These are phyloP conservation scores for Pleurotus eryngii DNA, from an alignment of 768 basidiomycete genomes.

Conservation along the genomic window DNA sequence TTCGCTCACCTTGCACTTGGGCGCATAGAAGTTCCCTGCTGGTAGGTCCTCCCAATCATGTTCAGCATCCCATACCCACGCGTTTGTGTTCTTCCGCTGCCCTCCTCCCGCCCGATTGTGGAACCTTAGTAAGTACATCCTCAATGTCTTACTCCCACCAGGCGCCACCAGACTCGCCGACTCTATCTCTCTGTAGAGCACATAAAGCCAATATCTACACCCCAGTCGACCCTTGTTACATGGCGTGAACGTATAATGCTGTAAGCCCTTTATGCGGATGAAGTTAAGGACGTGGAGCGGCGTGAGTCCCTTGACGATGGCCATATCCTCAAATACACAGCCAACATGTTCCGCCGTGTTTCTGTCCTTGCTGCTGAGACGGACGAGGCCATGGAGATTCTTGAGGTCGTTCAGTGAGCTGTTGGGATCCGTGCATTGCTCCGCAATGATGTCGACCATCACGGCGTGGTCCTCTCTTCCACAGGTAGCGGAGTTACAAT, in stretches of 20 bases:
- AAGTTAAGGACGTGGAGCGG: conserved; percentile 12
- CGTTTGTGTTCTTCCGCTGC: background rate
- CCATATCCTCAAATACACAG: conserved; percentile 13
- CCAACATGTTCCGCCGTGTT: conserved; percentile 11
- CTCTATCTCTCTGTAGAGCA: background rate
- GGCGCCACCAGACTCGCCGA: background rate
- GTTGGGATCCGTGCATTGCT: conserved; percentile 10
- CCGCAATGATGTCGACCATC: conserved; percentile 14
- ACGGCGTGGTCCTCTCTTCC: conserved; percentile 5
- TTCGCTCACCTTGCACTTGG: background rate
- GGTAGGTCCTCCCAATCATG: conserved; percentile 1
- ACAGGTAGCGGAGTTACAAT: too few relatives aligned
- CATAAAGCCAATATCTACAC: conserved; percentile 17
- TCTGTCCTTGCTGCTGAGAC: background rate
- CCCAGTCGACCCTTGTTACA: conserved; percentile 16
- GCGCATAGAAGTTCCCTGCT: background rate
- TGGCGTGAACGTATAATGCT: conserved; percentile 13
- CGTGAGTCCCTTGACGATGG: conserved; percentile 9
- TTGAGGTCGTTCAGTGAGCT: background rate
- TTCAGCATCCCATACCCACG: background rate
- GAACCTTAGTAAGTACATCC: background rate
- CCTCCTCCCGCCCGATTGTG: background rate
- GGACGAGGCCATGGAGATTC: background rate
- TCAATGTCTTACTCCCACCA: background rate
- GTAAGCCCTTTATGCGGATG: conserved; percentile 10